Conservation (phyloP, 331 rosid genomes). For the Malus hybrid region DNA sequence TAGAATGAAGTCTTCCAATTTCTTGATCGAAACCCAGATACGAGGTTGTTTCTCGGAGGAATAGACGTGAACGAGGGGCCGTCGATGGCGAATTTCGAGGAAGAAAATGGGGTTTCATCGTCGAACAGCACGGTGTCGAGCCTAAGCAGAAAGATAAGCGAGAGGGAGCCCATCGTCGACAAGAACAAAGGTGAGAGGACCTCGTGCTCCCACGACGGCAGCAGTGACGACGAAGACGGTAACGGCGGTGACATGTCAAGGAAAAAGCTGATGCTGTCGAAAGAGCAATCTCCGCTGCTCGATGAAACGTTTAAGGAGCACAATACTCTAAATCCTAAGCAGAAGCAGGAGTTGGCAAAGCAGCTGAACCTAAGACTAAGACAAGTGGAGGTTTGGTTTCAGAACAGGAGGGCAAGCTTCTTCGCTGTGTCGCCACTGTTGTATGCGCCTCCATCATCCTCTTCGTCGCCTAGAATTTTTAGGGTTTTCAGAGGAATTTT, state of each 20-base stretch:
- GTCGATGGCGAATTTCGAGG: constrained; percentile 33
- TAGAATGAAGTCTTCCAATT: constrained; percentile 46
- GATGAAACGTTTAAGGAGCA: constrained; percentile 92
- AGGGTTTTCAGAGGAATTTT: constrained; percentile 20
- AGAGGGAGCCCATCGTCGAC: constrained; percentile 52
- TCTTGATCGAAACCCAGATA: constrained; percentile 46
- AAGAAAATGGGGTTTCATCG: constrained; percentile 67
- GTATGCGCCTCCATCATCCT: constrained; percentile 23
- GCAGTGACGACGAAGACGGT: constrained; percentile 52
- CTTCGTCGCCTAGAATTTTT: constrained; percentile 41
- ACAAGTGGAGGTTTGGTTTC: constrained; percentile 99
- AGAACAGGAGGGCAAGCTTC: constrained; percentile 72
- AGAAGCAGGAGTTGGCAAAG: constrained; percentile 83
- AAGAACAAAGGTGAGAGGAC: constrained; percentile 57
- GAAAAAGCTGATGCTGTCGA: constrained; percentile 76
- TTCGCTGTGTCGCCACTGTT: constrained; percentile 56
- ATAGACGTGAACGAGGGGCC: constrained; percentile 31
- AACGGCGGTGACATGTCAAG: constrained; percentile 38
- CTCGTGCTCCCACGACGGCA: constrained; percentile 54
- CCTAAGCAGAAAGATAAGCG: constrained; percentile 70
- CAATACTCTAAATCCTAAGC: constrained; percentile 73
- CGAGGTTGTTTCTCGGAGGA: constrained; percentile 35
- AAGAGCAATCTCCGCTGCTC: constrained; percentile 72
- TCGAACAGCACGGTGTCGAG: constrained; percentile 89
- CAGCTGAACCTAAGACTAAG: constrained; percentile 74